phyloP scores from a whole-genome alignment of 306 rosid genomes.

The Geum urbanum region DNA sequence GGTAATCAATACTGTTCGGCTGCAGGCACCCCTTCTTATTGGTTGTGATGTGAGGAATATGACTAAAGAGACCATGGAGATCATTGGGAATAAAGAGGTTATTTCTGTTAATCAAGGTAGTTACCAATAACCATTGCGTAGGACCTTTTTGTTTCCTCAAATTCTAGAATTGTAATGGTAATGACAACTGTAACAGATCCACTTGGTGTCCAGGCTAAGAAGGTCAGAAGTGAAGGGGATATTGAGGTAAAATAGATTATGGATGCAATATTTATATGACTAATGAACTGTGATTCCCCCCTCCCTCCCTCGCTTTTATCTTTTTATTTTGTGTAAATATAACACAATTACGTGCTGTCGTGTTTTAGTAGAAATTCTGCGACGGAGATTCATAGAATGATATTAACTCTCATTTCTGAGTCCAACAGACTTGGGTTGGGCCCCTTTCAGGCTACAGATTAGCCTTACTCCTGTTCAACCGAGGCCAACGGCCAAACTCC shows the following conservation, averaged over 20 bases:
- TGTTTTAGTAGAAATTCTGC: no score
- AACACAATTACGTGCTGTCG: no score
- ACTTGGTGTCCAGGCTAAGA: conserved; percentile 79
- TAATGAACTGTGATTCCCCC: no score
- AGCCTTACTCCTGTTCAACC: conserved; percentile 63
- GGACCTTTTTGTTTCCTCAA: not conserved
- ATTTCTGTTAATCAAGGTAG: conserved; percentile 85
- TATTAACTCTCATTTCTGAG: not conserved
- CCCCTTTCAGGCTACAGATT: conserved; percentile 74
- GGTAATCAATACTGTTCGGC: not conserved
- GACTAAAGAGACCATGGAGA: conserved; percentile 62
- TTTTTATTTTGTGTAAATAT: no score
- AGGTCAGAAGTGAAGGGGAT: conserved; percentile 85
- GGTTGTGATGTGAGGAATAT: conserved; percentile 83
- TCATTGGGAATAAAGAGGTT: conserved; percentile 65
- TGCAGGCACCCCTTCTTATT: conserved; percentile 95
- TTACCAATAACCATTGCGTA: not conserved
- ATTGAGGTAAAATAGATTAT: conserved; percentile 48
- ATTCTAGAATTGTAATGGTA: no score
- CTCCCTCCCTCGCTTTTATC: no score
- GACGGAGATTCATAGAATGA: no score
- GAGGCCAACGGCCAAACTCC: conserved; percentile 33
- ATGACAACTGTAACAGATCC: conserved; percentile 41
- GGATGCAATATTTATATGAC: not conserved
- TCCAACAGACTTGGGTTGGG: conserved; percentile 84